These are phyloP conservation scores for Schizochytrium sp. DNA, from an alignment of 108 stramenopile genomes.

Conservation along the genomic window DNA sequence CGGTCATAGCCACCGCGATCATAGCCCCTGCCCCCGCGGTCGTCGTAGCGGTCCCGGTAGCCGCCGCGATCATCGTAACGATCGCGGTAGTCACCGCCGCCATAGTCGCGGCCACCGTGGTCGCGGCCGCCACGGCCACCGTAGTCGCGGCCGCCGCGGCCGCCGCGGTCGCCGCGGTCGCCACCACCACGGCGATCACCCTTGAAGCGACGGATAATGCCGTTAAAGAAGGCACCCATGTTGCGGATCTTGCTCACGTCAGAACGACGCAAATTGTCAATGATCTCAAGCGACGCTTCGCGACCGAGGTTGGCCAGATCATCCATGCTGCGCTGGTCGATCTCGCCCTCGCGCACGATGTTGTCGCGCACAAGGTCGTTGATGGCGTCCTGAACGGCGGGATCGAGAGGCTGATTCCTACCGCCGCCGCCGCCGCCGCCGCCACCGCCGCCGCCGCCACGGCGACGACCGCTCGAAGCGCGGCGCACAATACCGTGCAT, in stretches of 20 bases:
- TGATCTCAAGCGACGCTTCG: not conserved
- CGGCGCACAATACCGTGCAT: slow-evolving; percentile 3
- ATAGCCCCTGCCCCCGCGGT: not conserved
- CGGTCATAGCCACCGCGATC: not conserved
- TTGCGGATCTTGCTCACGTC: not conserved
- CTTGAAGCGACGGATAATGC: slow-evolving; percentile 11
- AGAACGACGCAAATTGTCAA: not conserved
- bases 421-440: not conserved
- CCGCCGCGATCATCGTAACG: not conserved
- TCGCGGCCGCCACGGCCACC: not conserved
- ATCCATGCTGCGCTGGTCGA: slow-evolving; percentile 12
- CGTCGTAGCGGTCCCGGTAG: not conserved
- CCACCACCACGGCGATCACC: not conserved
- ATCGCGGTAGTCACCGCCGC: not conserved
- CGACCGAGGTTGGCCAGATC: not conserved
- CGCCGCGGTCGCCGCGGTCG: not conserved
- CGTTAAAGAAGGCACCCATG: slow-evolving; percentile 1
- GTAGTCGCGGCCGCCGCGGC: not conserved
- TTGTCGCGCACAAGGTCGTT: not conserved
- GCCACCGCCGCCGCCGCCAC: not conserved
- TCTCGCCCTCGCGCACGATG: not conserved
- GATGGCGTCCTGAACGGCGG: not conserved
- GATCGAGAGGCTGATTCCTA: not conserved
- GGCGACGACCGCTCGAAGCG: not conserved
- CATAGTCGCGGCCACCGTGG: not conserved